Base-by-base conservation (phyloP, 2,329 filamentous ascomycete species). In the Aspergillus awamori region DNA sequence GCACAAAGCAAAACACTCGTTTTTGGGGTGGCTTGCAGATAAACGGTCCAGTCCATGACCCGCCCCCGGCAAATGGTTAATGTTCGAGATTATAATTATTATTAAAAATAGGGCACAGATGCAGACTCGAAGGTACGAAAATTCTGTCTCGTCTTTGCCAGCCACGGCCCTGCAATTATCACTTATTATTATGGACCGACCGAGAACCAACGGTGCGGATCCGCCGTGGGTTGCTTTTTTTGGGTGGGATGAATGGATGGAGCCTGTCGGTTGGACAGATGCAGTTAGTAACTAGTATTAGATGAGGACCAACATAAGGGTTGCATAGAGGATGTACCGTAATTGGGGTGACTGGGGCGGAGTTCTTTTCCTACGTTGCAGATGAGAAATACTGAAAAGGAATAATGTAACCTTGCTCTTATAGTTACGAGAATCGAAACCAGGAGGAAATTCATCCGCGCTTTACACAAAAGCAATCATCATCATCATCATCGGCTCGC, bases 121-220 rank as follows among this genome's bases (percentile, higher is more conserved):
- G 33, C 33, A 36, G 33, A 6, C 5, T 13, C 10, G 33, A 36
- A 36, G 33, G 33, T 36, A 6, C 13, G 13, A 48, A 48, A 48
- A 28, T 24, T 28, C 45, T 48, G 45, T 24, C 15, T 48, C 28
- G 22, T 22, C 24, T 6, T 13, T 45, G 4, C 41, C 41, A 45
- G 45, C 22, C 22, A 28, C 24, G 45, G 24, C 45, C 24, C 47
- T 49, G 47, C 47, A 49, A 49, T 49, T 33, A 49, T 49, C 28
- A 49, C 28, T 33, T 49, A 26, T 36, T 36, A 36, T 36, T 36
- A 49, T 49, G 47, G 26, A 30, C 47, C 47, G 47, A 49, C 47
- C 47, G 47, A 49, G 47, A 49, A 28, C 47, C 47, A 49, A 49
- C 47, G 47, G 47, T 26, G 47, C 47, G 47, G 47, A 49, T 49